Percentiles rank a stretch among this genome's conserved stretches.
These are phyloP conservation scores for Inonotus obliquus DNA, from an alignment of 1,284 basidiomycete genomes.

Conservation along the genomic window DNA sequence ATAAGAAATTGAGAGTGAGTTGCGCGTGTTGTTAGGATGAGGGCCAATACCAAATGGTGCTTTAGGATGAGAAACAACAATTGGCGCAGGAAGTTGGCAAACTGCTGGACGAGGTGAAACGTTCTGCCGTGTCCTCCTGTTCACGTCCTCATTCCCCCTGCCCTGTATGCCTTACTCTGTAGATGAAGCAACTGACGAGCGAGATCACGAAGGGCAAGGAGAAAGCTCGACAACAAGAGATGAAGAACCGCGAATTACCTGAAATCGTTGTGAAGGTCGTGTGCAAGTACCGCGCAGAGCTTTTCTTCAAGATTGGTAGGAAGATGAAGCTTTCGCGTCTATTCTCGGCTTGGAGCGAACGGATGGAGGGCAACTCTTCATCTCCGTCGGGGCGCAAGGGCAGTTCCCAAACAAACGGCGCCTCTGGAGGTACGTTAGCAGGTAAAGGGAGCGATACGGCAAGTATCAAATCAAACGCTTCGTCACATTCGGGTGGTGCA, in stretches of 20 bases:
- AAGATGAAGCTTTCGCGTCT: constrained; percentile 77
- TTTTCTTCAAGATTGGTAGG: constrained; percentile 85
- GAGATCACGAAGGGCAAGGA: constrained; percentile 73
- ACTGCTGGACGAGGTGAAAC: constrained; percentile 68
- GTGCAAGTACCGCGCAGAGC: constrained; percentile 79
- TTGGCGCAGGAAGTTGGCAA: constrained; percentile 74
- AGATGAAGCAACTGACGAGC: constrained; percentile 73
- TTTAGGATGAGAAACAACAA: constrained; percentile 76
- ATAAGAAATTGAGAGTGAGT: constrained; percentile 74
- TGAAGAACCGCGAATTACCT: constrained; percentile 71
- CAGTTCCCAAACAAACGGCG: constrained; percentile 24
- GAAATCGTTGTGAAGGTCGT: constrained; percentile 82
- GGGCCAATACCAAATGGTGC: not conserved
- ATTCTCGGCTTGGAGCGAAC: constrained; percentile 80
- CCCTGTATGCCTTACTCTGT: constrained; percentile 16
- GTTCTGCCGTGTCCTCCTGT: constrained; percentile 8
- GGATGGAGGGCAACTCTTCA: constrained; percentile 54
- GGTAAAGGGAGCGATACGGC: constrained; percentile 35
- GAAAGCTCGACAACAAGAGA: constrained; percentile 67
- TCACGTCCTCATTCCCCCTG: not conserved
- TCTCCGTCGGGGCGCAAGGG: constrained; percentile 21
- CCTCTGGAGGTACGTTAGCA: constrained; percentile 9
- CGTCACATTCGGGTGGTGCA: constrained; percentile 22
- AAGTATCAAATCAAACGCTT: constrained; percentile 22
- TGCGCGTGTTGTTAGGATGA: not conserved